Conservation (phyloP, 441 rosid species). For the Cnidoscolus chayamansa region DNA sequence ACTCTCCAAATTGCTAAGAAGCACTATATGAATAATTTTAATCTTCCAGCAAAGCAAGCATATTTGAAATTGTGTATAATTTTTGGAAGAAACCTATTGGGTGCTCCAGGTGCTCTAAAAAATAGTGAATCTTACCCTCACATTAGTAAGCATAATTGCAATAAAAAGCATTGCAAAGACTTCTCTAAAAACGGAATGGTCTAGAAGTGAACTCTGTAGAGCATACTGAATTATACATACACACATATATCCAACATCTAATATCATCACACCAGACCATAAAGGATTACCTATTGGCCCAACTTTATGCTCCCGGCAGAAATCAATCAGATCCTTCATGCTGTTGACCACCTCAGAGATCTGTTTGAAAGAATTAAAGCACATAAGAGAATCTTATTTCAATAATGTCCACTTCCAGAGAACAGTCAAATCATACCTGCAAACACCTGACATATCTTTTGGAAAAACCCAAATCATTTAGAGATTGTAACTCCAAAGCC, state of each 20-base stretch:
- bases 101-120: too few species aligned
- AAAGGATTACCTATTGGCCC: slow-evolving; percentile 78
- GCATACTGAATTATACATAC: background rate
- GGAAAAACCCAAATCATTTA: slow-evolving; percentile 92
- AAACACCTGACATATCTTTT: slow-evolving; percentile 94
- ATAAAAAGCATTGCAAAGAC: background rate
- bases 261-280: background rate
- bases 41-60: too few species aligned
- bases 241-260: background rate
- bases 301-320: slow-evolving; percentile 71
- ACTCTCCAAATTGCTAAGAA: background rate
- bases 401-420: slow-evolving; percentile 14
- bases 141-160: too few species aligned
- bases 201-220: slow-evolving; percentile 2
- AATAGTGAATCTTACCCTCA: too few species aligned
- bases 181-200: background rate
- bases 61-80: background rate
- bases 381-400: slow-evolving; percentile 4
- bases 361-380: slow-evolving; percentile 31
- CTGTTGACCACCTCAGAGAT: slow-evolving; percentile 98
- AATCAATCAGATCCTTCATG: slow-evolving; percentile 95
- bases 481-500: slow-evolving; percentile 82
- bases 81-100: too few species aligned
- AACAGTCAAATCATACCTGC: slow-evolving; percentile 52
- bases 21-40: too few species aligned